Evolutionary conservation across 1,284 basidiomycete genomes (phyloP).

Genomic region (Leccinum griseonigrum): DNA sequence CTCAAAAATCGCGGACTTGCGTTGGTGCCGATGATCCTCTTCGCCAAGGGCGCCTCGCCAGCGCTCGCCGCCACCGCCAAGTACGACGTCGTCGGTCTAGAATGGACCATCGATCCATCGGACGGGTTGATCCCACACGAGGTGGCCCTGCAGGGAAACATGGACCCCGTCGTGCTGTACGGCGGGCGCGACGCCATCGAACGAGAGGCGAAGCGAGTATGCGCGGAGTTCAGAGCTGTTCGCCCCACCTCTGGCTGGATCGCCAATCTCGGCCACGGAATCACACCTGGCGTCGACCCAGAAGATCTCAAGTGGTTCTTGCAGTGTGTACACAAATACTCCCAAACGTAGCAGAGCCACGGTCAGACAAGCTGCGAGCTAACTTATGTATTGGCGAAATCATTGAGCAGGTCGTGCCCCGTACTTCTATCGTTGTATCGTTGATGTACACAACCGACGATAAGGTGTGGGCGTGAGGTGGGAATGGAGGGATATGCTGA

Average conservation of each 20-base stretch:
- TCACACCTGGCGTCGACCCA: conserved; percentile 93
- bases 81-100: conserved; percentile 86
- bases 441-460: conserved; percentile 21
- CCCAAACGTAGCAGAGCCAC: conserved; percentile 22
- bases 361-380: conserved; percentile 1
- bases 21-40: conserved; percentile 80
- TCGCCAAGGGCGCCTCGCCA: conserved; percentile 89
- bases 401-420: conserved; percentile 6
- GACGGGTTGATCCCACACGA: conserved; percentile 37
- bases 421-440: conserved; percentile 13
- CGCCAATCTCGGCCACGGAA: conserved; percentile 95
- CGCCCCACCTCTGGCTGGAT: conserved; percentile 77
- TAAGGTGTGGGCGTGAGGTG: conserved; percentile 11
- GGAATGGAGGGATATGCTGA: conserved; percentile 17
- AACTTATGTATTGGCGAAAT: not conserved
- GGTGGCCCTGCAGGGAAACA: conserved; percentile 90
- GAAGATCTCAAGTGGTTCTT: conserved; percentile 90
- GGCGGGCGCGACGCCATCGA: conserved; percentile 90
- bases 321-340: conserved; percentile 88
- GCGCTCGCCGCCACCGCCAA: conserved; percentile 61
- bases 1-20: conserved; percentile 57
- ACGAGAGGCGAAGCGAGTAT: conserved; percentile 81
- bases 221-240: conserved; percentile 65
- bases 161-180: conserved; percentile 89
- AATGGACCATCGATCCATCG: conserved; percentile 82